These are phyloP conservation scores for Lanmaoa pseudosensibilis DNA, from an alignment of 768 basidiomycete species.

Conservation along the genomic window DNA sequence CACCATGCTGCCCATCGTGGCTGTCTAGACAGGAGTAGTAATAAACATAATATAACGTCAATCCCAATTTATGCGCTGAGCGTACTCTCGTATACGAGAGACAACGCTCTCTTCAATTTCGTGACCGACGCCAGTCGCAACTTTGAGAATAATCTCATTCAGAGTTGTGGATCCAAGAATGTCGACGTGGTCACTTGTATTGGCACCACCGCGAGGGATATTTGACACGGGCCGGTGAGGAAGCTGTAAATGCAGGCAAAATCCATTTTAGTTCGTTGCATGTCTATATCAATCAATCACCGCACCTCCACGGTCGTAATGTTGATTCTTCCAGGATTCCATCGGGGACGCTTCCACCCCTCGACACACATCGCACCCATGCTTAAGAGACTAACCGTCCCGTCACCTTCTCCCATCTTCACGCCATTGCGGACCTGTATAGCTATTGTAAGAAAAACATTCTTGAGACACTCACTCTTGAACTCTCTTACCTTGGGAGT, in stretches of 20 bases:
- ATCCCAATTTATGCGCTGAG: conserved; percentile 77
- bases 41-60: conserved; percentile 26
- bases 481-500: conserved; percentile 50
- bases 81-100: conserved; percentile 77
- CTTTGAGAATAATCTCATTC: conserved; percentile 89
- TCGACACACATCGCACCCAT: conserved; percentile 96
- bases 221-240: conserved; percentile 72
- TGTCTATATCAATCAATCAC: conserved; percentile 1
- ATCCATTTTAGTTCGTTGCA: conserved; percentile 2
- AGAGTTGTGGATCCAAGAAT: conserved; percentile 74
- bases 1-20: background rate
- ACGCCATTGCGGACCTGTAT: conserved; percentile 75
- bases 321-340: conserved; percentile 91
- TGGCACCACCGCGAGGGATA: conserved; percentile 87
- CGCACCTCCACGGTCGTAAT: conserved; percentile 84
- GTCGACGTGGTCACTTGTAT: conserved; percentile 90
- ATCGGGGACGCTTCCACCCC: conserved; percentile 85
- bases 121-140: conserved; percentile 79
- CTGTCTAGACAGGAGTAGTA: too few relatives aligned
- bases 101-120: conserved; percentile 70
- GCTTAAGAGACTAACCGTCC: conserved; percentile 83
- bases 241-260: conserved; percentile 48
- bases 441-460: background rate
- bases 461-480: background rate
- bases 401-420: conserved; percentile 93